phyloP scores from a whole-genome alignment of 2,329 filamentous ascomycete genomes.

The Helicocarpus griseus region DNA sequence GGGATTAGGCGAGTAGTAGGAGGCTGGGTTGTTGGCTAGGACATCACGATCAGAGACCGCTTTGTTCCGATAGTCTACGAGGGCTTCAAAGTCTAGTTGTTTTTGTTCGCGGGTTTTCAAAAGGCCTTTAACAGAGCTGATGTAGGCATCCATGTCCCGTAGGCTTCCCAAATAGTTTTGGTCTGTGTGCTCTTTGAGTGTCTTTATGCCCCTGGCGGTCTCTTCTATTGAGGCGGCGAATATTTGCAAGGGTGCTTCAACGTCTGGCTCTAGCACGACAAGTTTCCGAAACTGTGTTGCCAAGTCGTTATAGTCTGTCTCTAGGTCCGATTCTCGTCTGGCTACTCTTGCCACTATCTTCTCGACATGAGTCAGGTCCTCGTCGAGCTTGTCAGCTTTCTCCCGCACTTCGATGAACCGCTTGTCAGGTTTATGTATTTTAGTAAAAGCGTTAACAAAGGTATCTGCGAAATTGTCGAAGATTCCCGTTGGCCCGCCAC shows the following conservation, averaged over 20 bases:
- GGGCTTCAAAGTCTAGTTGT: slow-evolving; percentile 91
- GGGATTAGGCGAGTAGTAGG: slow-evolving; percentile 46
- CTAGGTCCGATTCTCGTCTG: slow-evolving; percentile 76
- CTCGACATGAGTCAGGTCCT: slow-evolving; percentile 85
- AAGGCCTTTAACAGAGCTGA: slow-evolving; percentile 72
- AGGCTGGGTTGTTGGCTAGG: slow-evolving; percentile 54
- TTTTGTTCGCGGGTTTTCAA: slow-evolving; percentile 94
- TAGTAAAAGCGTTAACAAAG: slow-evolving; percentile 94
- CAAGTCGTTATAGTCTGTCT: slow-evolving; percentile 78
- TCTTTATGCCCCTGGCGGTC: slow-evolving; percentile 65
- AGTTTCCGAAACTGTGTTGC: slow-evolving; percentile 93
- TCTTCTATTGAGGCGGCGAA: slow-evolving; percentile 83
- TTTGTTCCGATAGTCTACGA: slow-evolving; percentile 92
- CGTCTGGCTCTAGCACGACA: slow-evolving; percentile 75
- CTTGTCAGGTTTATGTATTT: slow-evolving; percentile 88
- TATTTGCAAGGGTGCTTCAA: slow-evolving; percentile 70
- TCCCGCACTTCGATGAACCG: slow-evolving; percentile 92
- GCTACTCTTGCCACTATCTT: slow-evolving; percentile 91
- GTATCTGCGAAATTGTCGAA: slow-evolving; percentile 94
- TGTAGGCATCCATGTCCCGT: slow-evolving; percentile 93
- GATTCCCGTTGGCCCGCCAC: slow-evolving; percentile 50
- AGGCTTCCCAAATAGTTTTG: slow-evolving; percentile 90
- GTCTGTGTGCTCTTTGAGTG: slow-evolving; percentile 83
- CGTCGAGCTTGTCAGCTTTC: slow-evolving; percentile 84
- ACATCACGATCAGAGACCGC: slow-evolving; percentile 77